A percentile compares a stretch with the other conserved stretches of the same genome.
Conservation (phyloP, 2,329 filamentous ascomycete genomes). For the Cordyceps tenuipes region DNA sequence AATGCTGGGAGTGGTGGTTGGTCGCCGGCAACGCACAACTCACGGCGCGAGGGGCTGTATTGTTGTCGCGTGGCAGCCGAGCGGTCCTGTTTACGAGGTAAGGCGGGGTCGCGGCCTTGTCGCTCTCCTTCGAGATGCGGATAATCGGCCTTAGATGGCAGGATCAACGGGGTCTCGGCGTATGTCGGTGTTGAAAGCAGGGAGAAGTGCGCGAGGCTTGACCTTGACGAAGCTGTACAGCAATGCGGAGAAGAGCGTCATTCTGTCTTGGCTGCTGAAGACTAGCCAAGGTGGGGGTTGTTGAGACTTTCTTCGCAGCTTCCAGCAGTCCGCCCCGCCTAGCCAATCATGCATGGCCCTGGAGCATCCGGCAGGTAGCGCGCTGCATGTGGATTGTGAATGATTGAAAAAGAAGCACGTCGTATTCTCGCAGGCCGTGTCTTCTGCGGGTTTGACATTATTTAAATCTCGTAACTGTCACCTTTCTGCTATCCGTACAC, state of each 20-base stretch:
- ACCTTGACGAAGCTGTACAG: background rate
- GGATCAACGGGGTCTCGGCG: background rate
- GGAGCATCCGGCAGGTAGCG: background rate
- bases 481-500: slow-evolving; percentile 1
- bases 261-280: background rate
- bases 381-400: too few species aligned
- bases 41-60: background rate
- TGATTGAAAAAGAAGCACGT: background rate
- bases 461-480: background rate
- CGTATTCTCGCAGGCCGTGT: background rate
- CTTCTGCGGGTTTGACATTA: background rate
- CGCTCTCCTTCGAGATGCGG: background rate
- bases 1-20: background rate
- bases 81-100: background rate
- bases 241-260: slow-evolving; percentile 5
- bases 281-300: background rate
- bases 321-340: background rate
- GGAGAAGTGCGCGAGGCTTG: background rate
- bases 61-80: background rate
- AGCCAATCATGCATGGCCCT: background rate
- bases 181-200: background rate
- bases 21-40: background rate
- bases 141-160: background rate
- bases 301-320: background rate
- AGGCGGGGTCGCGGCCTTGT: background rate